phyloP scores from a whole-genome alignment of 306 rosid genomes.

The Amphicarpaea edgeworthii region DNA sequence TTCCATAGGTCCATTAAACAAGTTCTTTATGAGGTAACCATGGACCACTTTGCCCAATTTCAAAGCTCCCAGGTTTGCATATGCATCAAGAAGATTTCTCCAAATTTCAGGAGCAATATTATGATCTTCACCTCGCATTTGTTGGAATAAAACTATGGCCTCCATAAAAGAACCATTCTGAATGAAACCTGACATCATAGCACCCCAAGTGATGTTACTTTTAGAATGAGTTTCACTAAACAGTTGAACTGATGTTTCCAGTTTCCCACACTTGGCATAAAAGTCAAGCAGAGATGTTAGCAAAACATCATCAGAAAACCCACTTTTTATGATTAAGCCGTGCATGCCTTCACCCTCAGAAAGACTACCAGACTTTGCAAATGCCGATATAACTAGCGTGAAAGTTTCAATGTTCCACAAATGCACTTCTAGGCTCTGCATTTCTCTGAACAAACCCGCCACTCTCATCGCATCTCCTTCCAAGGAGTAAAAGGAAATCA shows the following conservation, averaged over 20 bases:
- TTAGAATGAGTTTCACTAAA: constrained; percentile 48
- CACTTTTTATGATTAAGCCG: constrained; percentile 54
- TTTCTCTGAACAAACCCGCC: constrained; percentile 44
- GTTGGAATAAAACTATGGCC: constrained; percentile 54
- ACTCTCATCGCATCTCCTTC: constrained; percentile 50
- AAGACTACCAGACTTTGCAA: constrained; percentile 50
- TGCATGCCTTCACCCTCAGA: constrained; percentile 56
- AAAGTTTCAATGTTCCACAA: constrained; percentile 52
- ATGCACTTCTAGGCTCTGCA: constrained; percentile 40
- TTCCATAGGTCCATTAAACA: constrained; percentile 2
- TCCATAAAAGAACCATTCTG: constrained; percentile 57
- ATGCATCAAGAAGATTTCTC: constrained; percentile 61
- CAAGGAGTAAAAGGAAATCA: constrained; percentile 51
- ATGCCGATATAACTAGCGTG: constrained; percentile 57
- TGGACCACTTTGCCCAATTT: constrained; percentile 58
- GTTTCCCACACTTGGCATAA: constrained; percentile 57
- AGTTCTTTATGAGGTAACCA: constrained; percentile 53
- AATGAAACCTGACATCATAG: constrained; percentile 66
- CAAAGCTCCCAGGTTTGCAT: constrained; percentile 64
- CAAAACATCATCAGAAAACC: constrained; percentile 58
- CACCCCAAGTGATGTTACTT: constrained; percentile 57
- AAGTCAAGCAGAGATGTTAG: constrained; percentile 61
- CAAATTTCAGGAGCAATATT: constrained; percentile 51
- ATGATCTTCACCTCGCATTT: constrained; percentile 53
- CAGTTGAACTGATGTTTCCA: constrained; percentile 49